Evolutionary conservation across 2,329 filamentous ascomycete genomes (phyloP).

Genomic region (Epichloe amarillans): DNA sequence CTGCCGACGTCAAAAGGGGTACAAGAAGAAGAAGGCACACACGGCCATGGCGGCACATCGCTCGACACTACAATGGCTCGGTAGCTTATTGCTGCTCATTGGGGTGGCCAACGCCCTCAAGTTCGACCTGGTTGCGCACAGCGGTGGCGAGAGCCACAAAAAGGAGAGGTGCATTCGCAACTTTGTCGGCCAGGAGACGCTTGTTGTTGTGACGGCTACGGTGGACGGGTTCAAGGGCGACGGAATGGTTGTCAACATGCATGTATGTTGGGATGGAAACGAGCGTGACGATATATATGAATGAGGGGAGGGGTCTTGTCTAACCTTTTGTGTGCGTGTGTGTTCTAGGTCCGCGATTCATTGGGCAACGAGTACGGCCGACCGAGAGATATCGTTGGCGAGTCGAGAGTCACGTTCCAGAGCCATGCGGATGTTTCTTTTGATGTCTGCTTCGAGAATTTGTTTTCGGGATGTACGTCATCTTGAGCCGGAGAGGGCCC

Average conservation of each 20-base stretch:
- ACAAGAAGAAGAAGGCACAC: neutral
- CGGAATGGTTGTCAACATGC: conserved; percentile 87
- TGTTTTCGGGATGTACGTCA: conserved; percentile 52
- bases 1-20: neutral
- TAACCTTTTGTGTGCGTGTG: neutral
- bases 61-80: conserved; percentile 44
- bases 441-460: conserved; percentile 92
- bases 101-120: conserved; percentile 58
- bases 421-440: conserved; percentile 85
- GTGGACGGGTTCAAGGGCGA: conserved; percentile 78
- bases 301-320: neutral
- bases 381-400: conserved; percentile 81
- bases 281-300: neutral
- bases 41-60: conserved; percentile 33
- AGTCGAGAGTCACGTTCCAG: conserved; percentile 88
- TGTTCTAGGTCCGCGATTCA: conserved; percentile 72
- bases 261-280: conserved; percentile 43
- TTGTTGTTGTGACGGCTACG: conserved; percentile 90
- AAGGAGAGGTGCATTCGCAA: conserved; percentile 90
- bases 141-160: conserved; percentile 32
- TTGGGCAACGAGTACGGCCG: conserved; percentile 92
- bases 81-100: conserved; percentile 42
- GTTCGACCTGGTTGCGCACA: conserved; percentile 74
- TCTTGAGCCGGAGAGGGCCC: neutral
- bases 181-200: conserved; percentile 80